Base-by-base conservation (phyloP, 2,329 filamentous ascomycete genomes). In the Aspergillus ustus region DNA sequence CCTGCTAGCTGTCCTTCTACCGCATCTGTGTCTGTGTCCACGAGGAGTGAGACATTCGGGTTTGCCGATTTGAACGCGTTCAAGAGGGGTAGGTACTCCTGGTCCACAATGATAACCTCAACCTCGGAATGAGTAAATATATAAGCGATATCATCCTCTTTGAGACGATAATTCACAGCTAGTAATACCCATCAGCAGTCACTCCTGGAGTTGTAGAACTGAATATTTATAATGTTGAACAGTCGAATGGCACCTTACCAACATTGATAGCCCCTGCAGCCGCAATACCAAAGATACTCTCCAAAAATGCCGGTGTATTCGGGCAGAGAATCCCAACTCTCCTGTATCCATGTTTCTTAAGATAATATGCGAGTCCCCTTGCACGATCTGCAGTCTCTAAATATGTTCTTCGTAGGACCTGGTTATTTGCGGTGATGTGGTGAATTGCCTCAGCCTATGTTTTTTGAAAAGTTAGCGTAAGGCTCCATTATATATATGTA, bases 221-320 rank as follows among this genome's bases (percentile, higher is more conserved):
- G 4, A 44, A 19, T 25, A 8, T 3, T 19, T 34, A 6, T 6
- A 57, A 31, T 28, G 22, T 19, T 15, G 15, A 11, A 43, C 3
- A 44, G 13, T 19, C 11, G 29, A 40, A 20, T 9, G 43, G 4
- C 8, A 8, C 1, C 79, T 63, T 73, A 82, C 83, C 84, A 57
- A 97, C 90, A 63, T 93, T 87, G 25, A 96, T 86, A 7, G 84
- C 91, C 1, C 92, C 92, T 0, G 91, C 91, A 1, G 91, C 93
- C 0, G 89, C 89, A 68, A 97, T 90, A 1, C 91, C 95, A 72
- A 92, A 99, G 64, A 97, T 91, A 7, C 88, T 86, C 78, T 98
- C 94, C 29, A 99, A 82, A 70, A 98, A 98, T 0, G 93, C 93
- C 0, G 95, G 95, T 1, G 95, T 99, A 75, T 99, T 99, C 3